phyloP scores from a whole-genome alignment of 768 basidiomycete genomes.

The Suillus ampliporus region DNA sequence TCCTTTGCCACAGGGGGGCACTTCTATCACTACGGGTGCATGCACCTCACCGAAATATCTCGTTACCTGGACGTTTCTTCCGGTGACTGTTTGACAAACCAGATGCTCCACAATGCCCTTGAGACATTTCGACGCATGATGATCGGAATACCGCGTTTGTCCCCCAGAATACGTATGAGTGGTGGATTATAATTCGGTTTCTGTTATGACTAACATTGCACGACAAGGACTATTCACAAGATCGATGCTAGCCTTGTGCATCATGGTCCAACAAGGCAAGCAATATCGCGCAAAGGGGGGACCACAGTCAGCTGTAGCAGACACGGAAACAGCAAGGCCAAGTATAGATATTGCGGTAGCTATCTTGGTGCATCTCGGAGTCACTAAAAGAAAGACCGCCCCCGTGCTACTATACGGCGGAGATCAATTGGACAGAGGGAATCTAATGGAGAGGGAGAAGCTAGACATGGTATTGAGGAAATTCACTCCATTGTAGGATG shows the following conservation, averaged over 20 bases:
- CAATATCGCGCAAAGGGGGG: too few species aligned
- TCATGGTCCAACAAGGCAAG: not conserved
- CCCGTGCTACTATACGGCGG: too few species aligned
- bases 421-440: too few species aligned
- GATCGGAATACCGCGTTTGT: not conserved
- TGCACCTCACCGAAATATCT: slow-evolving; percentile 15
- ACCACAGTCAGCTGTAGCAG: too few species aligned
- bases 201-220: too few species aligned
- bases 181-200: not conserved
- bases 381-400: too few species aligned
- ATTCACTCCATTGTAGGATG: too few species aligned
- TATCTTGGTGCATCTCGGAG: too few species aligned
- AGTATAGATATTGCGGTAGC: too few species aligned
- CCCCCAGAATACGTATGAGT: not conserved
- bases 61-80: not conserved
- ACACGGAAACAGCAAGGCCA: too few species aligned
- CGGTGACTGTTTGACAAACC: slow-evolving; percentile 8
- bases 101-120: not conserved
- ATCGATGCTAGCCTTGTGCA: not conserved
- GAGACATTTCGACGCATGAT: slow-evolving; percentile 9
- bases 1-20: slow-evolving; percentile 8
- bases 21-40: slow-evolving; percentile 12
- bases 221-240: not conserved
- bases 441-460: too few species aligned
- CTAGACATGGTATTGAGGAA: too few species aligned